A percentile compares a stretch with the other conserved stretches of the same genome.
These are phyloP conservation scores for Conringia planisiliqua DNA, from an alignment of 345 rosid species.

Conservation along the genomic window DNA sequence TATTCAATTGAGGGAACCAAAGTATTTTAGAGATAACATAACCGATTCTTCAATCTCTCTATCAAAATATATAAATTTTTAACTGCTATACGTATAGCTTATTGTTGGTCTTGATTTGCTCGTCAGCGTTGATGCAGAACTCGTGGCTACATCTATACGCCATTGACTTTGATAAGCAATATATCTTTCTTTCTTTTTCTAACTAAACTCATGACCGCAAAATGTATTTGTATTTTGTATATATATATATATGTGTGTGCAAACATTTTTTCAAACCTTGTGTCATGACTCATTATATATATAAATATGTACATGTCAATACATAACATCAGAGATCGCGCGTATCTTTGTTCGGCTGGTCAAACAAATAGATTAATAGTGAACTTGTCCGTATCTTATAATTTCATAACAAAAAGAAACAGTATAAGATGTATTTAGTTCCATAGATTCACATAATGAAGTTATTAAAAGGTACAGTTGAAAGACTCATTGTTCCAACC, in stretches of 20 bases:
- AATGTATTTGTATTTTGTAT: not conserved
- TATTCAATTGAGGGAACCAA: too few relatives aligned
- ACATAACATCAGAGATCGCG: not conserved
- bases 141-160: not conserved
- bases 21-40: too few relatives aligned
- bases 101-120: not conserved
- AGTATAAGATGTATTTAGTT: too few relatives aligned
- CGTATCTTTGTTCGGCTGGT: slow-evolving; percentile 10
- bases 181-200: not conserved
- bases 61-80: not conserved
- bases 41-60: too few relatives aligned
- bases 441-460: too few relatives aligned
- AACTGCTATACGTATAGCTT: not conserved
- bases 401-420: too few relatives aligned
- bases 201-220: not conserved
- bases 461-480: too few relatives aligned
- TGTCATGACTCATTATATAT: not conserved
- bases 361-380: slow-evolving; percentile 1
- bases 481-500: not conserved
- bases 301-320: not conserved
- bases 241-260: too few relatives aligned
- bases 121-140: not conserved
- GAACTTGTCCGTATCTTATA: not conserved
- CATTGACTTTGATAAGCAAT: not conserved
- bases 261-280: too few relatives aligned